Percentiles rank a stretch among this genome's conserved stretches.
These are phyloP conservation scores for Panicum hallii DNA, from an alignment of 202 grass and related monocot species.

Conservation along the genomic window DNA sequence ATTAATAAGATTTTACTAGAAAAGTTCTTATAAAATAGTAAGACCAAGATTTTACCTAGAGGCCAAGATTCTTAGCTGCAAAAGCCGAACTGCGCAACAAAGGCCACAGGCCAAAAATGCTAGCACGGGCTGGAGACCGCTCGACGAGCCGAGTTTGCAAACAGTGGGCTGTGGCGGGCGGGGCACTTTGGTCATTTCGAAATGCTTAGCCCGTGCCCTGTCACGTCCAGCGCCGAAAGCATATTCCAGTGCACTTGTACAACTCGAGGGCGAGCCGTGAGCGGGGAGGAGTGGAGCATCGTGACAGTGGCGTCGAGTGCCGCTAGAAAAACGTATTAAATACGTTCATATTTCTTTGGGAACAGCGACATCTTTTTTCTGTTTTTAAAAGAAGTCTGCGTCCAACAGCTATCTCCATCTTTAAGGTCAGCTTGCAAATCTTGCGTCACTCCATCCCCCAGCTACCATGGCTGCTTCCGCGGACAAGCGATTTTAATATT, in stretches of 20 bases:
- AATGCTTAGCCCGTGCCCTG: background rate
- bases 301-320: background rate
- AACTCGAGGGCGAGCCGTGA: background rate
- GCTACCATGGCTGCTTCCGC: background rate
- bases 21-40: no score
- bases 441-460: background rate
- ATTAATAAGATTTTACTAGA: no score
- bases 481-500: background rate
- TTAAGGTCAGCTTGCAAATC: slow-evolving; percentile 23
- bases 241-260: slow-evolving; percentile 24
- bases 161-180: background rate
- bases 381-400: background rate
- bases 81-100: no score
- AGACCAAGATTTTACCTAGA: no score
- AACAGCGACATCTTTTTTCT: background rate
- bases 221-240: slow-evolving; percentile 5
- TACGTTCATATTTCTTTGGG: background rate
- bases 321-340: background rate
- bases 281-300: background rate
- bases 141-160: background rate
- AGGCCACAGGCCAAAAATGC: no score
- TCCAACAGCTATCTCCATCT: background rate
- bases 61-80: no score
- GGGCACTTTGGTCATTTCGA: slow-evolving; percentile 2
- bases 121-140: no score